Conservation (phyloP, 2,329 filamentous ascomycete genomes). For the Xylaria sp. region DNA sequence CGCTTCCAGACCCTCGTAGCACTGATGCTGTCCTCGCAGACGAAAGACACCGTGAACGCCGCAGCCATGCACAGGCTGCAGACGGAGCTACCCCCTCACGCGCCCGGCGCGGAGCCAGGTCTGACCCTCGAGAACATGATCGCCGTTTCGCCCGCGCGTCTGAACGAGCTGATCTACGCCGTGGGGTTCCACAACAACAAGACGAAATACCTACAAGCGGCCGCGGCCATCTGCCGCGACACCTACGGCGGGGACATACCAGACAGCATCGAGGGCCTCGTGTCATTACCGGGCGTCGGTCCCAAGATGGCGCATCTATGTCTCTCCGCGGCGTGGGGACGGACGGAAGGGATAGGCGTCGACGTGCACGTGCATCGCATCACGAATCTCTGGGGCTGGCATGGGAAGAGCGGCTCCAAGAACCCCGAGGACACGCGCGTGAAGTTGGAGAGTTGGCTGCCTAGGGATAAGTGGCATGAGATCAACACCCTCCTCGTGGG, state of each 20-base stretch:
- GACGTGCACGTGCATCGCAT: constrained; percentile 96
- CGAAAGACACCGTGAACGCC: constrained; percentile 90
- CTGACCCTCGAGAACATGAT: constrained; percentile 83
- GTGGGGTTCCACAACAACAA: constrained; percentile 98
- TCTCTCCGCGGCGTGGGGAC: constrained; percentile 75
- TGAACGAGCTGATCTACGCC: constrained; percentile 80
- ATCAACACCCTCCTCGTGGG: constrained; percentile 92
- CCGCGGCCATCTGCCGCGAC: constrained; percentile 78
- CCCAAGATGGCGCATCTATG: constrained; percentile 96
- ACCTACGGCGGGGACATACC: constrained; percentile 81
- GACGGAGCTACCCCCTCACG: constrained; percentile 70
- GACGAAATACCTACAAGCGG: constrained; percentile 81
- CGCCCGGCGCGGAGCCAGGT: constrained; percentile 57
- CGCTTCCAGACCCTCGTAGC: constrained; percentile 88
- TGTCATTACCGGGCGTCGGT: constrained; percentile 83
- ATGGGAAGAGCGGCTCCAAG: constrained; percentile 64
- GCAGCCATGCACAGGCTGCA: constrained; percentile 83
- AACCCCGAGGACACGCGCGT: constrained; percentile 83
- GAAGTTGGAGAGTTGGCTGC: constrained; percentile 83
- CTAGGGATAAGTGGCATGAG: constrained; percentile 86
- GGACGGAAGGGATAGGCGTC: constrained; percentile 82
- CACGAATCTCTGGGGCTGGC: constrained; percentile 94
- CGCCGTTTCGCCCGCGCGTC: constrained; percentile 69
- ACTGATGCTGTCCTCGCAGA: constrained; percentile 92
- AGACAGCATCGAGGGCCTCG: constrained; percentile 77